Conservation (phyloP, 139 green algal genomes). For the Ulvella scutata region DNA sequence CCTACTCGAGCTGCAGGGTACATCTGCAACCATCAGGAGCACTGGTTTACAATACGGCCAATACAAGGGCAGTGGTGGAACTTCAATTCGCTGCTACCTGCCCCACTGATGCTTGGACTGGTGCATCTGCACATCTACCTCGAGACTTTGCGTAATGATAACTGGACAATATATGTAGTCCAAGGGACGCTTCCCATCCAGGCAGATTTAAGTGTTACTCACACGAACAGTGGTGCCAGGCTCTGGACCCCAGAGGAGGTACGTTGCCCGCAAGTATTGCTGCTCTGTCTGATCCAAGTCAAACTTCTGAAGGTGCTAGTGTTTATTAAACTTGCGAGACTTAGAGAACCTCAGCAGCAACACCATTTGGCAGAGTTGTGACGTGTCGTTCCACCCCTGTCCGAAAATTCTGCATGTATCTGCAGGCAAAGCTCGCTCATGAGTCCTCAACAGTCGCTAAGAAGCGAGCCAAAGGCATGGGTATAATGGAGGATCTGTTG, state of each 20-base stretch:
- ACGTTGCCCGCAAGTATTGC: neutral
- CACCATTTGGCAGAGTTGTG: neutral
- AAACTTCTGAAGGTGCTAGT: neutral
- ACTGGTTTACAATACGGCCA: conserved; percentile 70
- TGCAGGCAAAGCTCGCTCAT: neutral
- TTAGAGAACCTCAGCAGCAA: neutral
- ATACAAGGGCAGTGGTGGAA: conserved; percentile 54
- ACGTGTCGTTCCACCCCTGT: neutral
- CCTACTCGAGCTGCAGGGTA: conserved; percentile 29
- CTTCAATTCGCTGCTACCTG: conserved; percentile 68
- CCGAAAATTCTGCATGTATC: neutral
- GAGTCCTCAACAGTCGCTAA: neutral
- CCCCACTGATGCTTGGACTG: conserved; percentile 43
- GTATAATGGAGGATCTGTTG: neutral
- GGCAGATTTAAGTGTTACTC: conserved; percentile 49
- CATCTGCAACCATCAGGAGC: conserved; percentile 72
- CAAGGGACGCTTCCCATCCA: neutral
- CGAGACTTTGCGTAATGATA: conserved; percentile 16
- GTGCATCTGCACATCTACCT: conserved; percentile 76
- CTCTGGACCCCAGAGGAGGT: neutral
- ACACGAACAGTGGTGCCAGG: conserved; percentile 18
- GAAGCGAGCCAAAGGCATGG: neutral
- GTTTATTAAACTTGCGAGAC: neutral
- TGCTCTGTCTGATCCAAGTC: neutral
- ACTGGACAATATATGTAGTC: neutral